A percentile compares a stretch with the other conserved stretches of the same genome.
Evolutionary conservation across 768 basidiomycete genomes (phyloP).

Genomic region (Grammothele lineata): DNA sequence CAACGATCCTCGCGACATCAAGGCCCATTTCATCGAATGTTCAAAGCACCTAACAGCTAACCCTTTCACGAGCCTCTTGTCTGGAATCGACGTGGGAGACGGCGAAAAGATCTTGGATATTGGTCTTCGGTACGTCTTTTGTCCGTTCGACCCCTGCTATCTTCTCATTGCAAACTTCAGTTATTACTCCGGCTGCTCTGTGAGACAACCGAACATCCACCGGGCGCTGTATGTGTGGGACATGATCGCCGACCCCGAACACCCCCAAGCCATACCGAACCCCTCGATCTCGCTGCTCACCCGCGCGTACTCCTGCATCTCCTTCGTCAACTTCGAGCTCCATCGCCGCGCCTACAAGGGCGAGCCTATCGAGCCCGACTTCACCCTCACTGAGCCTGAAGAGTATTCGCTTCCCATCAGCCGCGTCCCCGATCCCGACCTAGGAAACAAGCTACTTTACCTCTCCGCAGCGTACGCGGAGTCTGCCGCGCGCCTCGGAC

Average conservation of each 20-base stretch:
- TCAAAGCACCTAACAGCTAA: too few relatives aligned
- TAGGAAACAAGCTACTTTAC: not conserved
- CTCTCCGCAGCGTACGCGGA: constrained; percentile 7
- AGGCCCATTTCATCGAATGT: too few relatives aligned
- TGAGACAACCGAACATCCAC: not conserved
- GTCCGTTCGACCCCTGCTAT: too few relatives aligned
- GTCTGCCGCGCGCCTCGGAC: not conserved
- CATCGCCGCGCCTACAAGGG: not conserved
- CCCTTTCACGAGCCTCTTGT: too few relatives aligned
- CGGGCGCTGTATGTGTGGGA: constrained; percentile 4
- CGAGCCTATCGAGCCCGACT: constrained; percentile 1
- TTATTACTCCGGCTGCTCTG: not conserved
- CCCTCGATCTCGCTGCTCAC: not conserved
- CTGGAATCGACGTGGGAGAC: too few relatives aligned
- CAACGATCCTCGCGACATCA: too few relatives aligned
- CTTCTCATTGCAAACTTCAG: too few relatives aligned
- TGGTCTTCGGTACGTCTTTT: too few relatives aligned
- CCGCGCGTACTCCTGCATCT: constrained; percentile 2
- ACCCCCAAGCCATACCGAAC: not conserved
- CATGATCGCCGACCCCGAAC: not conserved
- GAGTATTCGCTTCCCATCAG: not conserved
- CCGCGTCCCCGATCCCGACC: not conserved
- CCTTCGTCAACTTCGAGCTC: constrained; percentile 3
- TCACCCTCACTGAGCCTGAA: not conserved
- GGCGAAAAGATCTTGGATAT: too few relatives aligned